These are phyloP conservation scores for Fusarium sp. DNA, from an alignment of 2,329 filamentous ascomycete species.

Conservation along the genomic window DNA sequence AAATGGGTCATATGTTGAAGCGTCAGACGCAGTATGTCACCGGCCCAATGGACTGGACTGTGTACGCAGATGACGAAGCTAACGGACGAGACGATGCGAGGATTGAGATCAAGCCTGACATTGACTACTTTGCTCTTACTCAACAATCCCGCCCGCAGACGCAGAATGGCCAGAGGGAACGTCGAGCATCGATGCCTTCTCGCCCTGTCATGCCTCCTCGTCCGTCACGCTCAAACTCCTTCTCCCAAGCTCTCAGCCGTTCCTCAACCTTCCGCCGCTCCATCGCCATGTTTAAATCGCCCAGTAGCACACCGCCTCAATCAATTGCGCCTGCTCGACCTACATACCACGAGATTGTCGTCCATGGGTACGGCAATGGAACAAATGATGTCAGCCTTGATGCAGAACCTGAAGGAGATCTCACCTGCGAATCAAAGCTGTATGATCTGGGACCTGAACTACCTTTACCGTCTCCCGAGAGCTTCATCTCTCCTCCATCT, in stretches of 20 bases:
- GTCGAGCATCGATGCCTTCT: constrained; percentile 28
- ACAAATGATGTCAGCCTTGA: constrained; percentile 55
- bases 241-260: constrained; percentile 48
- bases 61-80: constrained; percentile 15
- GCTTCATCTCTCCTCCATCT: constrained; percentile 16
- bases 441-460: constrained; percentile 23
- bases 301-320: constrained; percentile 33
- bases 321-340: constrained; percentile 30
- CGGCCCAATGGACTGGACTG: constrained; percentile 18
- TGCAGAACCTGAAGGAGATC: constrained; percentile 4
- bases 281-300: constrained; percentile 48
- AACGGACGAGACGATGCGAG: constrained; percentile 19
- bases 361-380: constrained; percentile 66
- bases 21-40: constrained; percentile 47
- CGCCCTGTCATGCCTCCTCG: constrained; percentile 28
- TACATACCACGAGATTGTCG: constrained; percentile 63
- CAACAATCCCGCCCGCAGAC: constrained; percentile 46
- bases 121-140: constrained; percentile 64
- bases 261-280: constrained; percentile 52
- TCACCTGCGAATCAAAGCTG: constrained; percentile 37
- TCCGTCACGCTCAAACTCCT: constrained; percentile 47
- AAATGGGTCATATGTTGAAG: constrained; percentile 45
- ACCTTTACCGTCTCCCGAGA: constrained; percentile 37
- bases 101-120: constrained; percentile 65
- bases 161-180: constrained; percentile 30